Conservation (phyloP, 2,329 filamentous ascomycete genomes). For the Fusarium goolgardi region DNA sequence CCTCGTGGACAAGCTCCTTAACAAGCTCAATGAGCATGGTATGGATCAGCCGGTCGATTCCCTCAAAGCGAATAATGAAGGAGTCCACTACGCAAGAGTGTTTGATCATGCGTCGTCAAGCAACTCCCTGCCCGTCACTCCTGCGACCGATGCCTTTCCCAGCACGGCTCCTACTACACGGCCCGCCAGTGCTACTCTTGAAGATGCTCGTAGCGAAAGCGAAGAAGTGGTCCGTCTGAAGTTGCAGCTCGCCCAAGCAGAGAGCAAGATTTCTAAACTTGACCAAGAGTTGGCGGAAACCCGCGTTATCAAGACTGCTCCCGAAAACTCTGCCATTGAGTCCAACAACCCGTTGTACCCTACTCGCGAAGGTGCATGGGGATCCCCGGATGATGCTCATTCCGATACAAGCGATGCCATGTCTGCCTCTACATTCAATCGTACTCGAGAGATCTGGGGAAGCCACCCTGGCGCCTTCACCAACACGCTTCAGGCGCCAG, state of each 20-base stretch:
- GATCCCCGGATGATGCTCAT: constrained; percentile 63
- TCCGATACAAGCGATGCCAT: constrained; percentile 68
- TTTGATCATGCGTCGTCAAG: constrained; percentile 64
- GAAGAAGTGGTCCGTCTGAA: constrained; percentile 76
- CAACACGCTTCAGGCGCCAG: constrained; percentile 52
- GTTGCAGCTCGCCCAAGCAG: constrained; percentile 76
- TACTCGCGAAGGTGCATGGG: constrained; percentile 63
- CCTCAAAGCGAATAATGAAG: constrained; percentile 58
- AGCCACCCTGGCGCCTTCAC: constrained; percentile 58
- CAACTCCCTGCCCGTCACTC: constrained; percentile 71
- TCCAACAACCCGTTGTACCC: constrained; percentile 37
- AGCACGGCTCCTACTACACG: constrained; percentile 62
- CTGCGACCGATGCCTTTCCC: constrained; percentile 66
- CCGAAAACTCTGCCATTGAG: constrained; percentile 41
- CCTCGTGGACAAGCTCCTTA: constrained; percentile 77
- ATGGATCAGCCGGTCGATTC: constrained; percentile 69
- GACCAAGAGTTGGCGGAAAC: constrained; percentile 77
- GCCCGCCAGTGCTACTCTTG: constrained; percentile 63
- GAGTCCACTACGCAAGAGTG: constrained; percentile 49
- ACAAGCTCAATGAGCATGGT: constrained; percentile 78
- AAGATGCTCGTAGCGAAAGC: constrained; percentile 55
- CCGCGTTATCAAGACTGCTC: constrained; percentile 68
- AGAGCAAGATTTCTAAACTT: constrained; percentile 76
- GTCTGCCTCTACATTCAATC: constrained; percentile 63
- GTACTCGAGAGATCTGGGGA: constrained; percentile 68